Conservation (phyloP, 495 filamentous ascomycete species). For the Talaromyces ruber region DNA sequence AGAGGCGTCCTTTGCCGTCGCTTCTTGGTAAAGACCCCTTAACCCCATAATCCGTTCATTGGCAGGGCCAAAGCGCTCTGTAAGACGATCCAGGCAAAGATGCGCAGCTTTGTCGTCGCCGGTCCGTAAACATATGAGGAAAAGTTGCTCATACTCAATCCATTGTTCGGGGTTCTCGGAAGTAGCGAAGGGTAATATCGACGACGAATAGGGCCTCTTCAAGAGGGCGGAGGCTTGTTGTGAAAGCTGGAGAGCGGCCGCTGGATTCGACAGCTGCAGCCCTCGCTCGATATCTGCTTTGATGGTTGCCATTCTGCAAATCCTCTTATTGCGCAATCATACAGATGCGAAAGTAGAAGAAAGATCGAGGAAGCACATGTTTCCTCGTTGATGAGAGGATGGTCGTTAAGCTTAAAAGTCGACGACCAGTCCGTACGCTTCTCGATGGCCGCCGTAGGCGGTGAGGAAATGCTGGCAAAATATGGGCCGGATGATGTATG, state of each 20-base stretch:
- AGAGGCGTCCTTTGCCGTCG: constrained; percentile 54
- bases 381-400: background rate
- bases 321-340: background rate
- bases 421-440: background rate
- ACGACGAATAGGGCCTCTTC: constrained; percentile 40
- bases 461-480: background rate
- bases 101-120: constrained; percentile 74
- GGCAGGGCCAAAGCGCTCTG: constrained; percentile 65
- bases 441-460: background rate
- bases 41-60: constrained; percentile 82
- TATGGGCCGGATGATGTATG: background rate
- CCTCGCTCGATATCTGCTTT: background rate
- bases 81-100: constrained; percentile 62
- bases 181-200: constrained; percentile 35
- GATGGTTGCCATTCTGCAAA: background rate
- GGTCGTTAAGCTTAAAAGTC: background rate
- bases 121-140: constrained; percentile 76
- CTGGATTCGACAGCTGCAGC: constrained; percentile 21
- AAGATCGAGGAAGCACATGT: background rate
- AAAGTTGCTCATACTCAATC: constrained; percentile 73
- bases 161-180: constrained; percentile 70
- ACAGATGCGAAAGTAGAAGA: background rate
- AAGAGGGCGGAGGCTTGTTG: constrained; percentile 71
- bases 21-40: constrained; percentile 77
- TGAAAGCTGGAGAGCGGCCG: constrained; percentile 57